Conservation (phyloP, 208 protist species). For the Trypanosoma platydactyli region DNA sequence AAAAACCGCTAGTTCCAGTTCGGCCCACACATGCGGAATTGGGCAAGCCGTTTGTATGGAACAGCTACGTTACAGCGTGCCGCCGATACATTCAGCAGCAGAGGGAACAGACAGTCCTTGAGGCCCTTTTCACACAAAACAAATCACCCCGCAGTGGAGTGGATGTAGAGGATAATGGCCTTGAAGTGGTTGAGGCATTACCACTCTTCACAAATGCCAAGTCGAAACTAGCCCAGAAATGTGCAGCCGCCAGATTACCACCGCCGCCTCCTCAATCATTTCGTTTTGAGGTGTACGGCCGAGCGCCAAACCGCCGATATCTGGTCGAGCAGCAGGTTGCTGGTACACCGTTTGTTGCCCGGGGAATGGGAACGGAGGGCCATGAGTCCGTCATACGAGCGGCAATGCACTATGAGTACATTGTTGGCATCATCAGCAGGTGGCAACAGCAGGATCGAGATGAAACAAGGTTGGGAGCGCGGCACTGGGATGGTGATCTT, state of each 20-base stretch:
- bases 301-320: conserved; percentile 35
- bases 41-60: conserved; percentile 29
- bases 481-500: conserved; percentile 14
- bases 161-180: conserved; percentile 34
- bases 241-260: conserved; percentile 44
- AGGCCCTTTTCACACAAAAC: conserved; percentile 33
- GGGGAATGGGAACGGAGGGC: conserved; percentile 37
- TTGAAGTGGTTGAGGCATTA: conserved; percentile 37
- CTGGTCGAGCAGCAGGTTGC: conserved; percentile 43
- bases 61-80: conserved; percentile 29
- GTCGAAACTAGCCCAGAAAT: conserved; percentile 35
- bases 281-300: conserved; percentile 41
- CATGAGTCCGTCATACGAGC: conserved; percentile 51
- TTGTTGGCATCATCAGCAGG: conserved; percentile 36
- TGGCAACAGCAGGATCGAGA: not conserved
- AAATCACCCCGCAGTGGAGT: conserved; percentile 33
- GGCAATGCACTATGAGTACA: conserved; percentile 78
- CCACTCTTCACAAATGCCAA: conserved; percentile 37
- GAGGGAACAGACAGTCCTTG: conserved; percentile 24
- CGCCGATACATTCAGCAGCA: conserved; percentile 34
- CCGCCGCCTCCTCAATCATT: conserved; percentile 37
- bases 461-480: not conserved
- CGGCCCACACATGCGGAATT: conserved; percentile 29
- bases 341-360: conserved; percentile 71
- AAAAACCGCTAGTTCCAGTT: conserved; percentile 14